These are phyloP conservation scores for Plasmodium ovale DNA, from an alignment of 169 alveolate genomes.

Conservation along the genomic window DNA sequence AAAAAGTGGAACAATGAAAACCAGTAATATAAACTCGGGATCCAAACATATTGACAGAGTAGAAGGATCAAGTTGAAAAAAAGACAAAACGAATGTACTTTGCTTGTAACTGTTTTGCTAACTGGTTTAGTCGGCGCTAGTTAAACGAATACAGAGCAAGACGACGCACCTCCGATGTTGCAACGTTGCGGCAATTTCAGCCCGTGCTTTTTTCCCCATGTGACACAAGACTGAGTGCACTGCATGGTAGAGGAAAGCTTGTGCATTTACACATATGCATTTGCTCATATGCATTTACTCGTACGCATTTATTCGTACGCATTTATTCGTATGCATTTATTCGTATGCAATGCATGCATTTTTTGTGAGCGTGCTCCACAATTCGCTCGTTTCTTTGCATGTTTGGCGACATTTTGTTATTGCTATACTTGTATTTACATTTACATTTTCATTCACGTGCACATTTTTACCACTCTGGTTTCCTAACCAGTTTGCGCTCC, in stretches of 20 bases:
- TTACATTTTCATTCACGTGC: background rate
- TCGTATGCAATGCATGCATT: background rate
- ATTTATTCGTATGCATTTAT: background rate
- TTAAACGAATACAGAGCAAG: background rate
- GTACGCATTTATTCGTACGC: background rate
- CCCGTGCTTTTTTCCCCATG: background rate
- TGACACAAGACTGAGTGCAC: background rate
- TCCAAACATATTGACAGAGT: too few species aligned
- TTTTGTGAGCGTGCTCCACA: background rate
- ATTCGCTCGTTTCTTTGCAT: background rate
- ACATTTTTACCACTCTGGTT: too few species aligned
- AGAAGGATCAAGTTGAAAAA: too few species aligned
- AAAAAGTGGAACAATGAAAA: too few species aligned
- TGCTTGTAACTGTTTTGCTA: too few species aligned
- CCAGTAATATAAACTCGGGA: too few species aligned
- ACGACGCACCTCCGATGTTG: too few species aligned
- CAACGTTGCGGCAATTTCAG: too few species aligned
- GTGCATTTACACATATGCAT: background rate
- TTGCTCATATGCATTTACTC: background rate
- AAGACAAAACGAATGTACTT: too few species aligned
- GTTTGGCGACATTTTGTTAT: background rate
- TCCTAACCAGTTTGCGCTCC: too few species aligned
- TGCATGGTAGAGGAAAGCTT: too few species aligned
- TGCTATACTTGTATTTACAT: background rate
- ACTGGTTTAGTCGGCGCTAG: too few species aligned